phyloP scores from a whole-genome alignment of 768 basidiomycete genomes.

The Cystoderma amianthinum region DNA sequence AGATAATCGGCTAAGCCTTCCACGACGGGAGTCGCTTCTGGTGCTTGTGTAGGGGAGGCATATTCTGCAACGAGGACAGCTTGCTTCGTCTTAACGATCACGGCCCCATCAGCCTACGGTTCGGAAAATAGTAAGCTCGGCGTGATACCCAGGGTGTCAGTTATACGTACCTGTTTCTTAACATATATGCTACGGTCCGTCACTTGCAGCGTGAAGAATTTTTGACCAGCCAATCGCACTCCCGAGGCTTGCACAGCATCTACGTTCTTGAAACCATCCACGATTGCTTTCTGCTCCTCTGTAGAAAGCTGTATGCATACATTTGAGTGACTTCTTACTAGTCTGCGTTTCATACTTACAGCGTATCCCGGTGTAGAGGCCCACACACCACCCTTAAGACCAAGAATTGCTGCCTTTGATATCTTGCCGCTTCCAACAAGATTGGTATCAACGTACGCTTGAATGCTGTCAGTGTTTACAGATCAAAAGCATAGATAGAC shows the following conservation, averaged over 20 bases:
- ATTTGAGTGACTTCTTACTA: too few relatives aligned
- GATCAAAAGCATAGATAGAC: constrained; percentile 1
- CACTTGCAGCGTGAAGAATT: constrained; percentile 65
- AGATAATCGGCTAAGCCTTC: constrained; percentile 77
- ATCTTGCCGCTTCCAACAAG: constrained; percentile 72
- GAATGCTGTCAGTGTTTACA: not conserved
- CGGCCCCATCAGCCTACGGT: constrained; percentile 69
- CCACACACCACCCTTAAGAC: constrained; percentile 73
- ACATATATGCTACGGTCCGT: constrained; percentile 53
- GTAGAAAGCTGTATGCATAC: constrained; percentile 62
- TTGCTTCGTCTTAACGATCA: constrained; percentile 76
- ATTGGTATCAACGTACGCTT: constrained; percentile 80
- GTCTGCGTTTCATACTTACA: constrained; percentile 29
- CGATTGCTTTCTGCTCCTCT: constrained; percentile 56
- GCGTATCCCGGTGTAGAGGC: constrained; percentile 52
- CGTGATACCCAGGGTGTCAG: too few relatives aligned
- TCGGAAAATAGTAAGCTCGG: too few relatives aligned
- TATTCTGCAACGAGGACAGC: constrained; percentile 85
- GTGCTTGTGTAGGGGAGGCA: constrained; percentile 50
- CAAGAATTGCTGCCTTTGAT: constrained; percentile 71
- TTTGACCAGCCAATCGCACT: constrained; percentile 56
- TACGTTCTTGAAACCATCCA: constrained; percentile 37
- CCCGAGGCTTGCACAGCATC: constrained; percentile 45
- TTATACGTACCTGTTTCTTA: constrained; percentile 65
- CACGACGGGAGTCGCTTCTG: constrained; percentile 60